These are phyloP conservation scores for Peronospora destructor DNA, from an alignment of 352 stramenopile genomes.

Conservation along the genomic window DNA sequence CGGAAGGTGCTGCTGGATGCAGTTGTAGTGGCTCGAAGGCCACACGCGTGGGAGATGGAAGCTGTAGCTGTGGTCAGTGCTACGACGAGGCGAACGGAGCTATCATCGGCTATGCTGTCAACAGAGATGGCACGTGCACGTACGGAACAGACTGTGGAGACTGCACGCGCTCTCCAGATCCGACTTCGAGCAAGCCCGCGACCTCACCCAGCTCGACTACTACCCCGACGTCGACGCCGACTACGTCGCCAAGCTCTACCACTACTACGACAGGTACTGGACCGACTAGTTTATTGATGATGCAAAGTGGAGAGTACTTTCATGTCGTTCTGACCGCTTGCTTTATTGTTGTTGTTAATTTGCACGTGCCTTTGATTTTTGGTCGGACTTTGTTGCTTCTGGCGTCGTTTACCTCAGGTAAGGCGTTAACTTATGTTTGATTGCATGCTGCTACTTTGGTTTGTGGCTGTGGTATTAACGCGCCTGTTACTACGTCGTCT, in stretches of 20 bases:
- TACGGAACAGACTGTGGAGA: constrained; percentile 33
- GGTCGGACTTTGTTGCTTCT: constrained; percentile 1
- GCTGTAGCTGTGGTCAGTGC: constrained; percentile 41
- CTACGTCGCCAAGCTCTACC: constrained; percentile 5
- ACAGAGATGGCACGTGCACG: constrained; percentile 23
- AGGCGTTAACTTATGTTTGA: constrained; percentile 6
- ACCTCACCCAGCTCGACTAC: constrained; percentile 3
- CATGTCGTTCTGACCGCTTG: constrained; percentile 17
- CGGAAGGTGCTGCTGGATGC: constrained; percentile 24
- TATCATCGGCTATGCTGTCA: constrained; percentile 30
- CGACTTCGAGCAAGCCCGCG: constrained; percentile 1
- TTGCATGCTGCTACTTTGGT: constrained; percentile 7
- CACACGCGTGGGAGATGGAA: constrained; percentile 11
- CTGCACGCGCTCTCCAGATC: constrained; percentile 8
- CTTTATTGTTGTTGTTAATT: constrained; percentile 7
- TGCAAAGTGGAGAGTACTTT: neutral
- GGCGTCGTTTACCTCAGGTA: constrained; percentile 3
- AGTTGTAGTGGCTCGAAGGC: constrained; percentile 27
- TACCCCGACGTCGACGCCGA: constrained; percentile 7
- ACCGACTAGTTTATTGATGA: neutral
- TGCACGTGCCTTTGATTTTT: neutral
- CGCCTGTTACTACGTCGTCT: constrained; percentile 18
- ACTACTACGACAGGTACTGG: constrained; percentile 21
- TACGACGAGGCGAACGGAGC: constrained; percentile 22
- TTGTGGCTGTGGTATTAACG: constrained; percentile 14